Base-by-base conservation (phyloP, 768 basidiomycete genomes). In the Phaffia tasmanica region DNA sequence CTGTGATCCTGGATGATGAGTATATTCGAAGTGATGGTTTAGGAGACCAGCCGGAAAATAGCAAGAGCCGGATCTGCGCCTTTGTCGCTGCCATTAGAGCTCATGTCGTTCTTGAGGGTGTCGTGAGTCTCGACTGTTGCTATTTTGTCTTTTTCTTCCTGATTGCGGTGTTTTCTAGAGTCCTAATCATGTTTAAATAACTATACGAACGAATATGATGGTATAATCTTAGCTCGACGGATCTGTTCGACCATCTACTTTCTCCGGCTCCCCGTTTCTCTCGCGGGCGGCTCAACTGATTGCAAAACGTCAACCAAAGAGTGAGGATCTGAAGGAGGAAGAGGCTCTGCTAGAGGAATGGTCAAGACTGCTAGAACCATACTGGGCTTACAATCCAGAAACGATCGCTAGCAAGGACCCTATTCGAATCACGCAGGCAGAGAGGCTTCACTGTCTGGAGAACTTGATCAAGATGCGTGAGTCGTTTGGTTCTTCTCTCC, bases 401-500 rank as follows among this genome's bases (percentile, higher is more conserved):
- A 90, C 88, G 18, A 79, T 91, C 71, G 83, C 83, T 14, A 86
- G 85, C 71, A 85, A 87, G 25, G 91, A 94, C 77, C 89, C 89
- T 7, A 86, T 94, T 67, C 82, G 92, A 35, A 80, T 93, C 65
- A 93, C 89, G 0, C 91, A 95, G 76, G 86, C 89, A 0, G 87
- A 88, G 70, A 81, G 90, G 66, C 76, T 94, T 65, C 85, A 91
- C 72, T 92, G 89, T 72, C 83, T 88, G 32, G 89, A 92, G 74
- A 89, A 92, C 72, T 87, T 86, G 72, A 86, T 89, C 57, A 80
- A 89, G 68, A 83, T 94, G 81, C 67, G 67, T 68, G 55, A 48
- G 67, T 68, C 42, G 6, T 9, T 30, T 23, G 23, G 50, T 59
- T n/a, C 47, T 35, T 5, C 23, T 15, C 35, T 19, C 8, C 25